These are phyloP conservation scores for Hypoxylon sp. DNA, from an alignment of 2,329 filamentous ascomycete species.

Conservation along the genomic window DNA sequence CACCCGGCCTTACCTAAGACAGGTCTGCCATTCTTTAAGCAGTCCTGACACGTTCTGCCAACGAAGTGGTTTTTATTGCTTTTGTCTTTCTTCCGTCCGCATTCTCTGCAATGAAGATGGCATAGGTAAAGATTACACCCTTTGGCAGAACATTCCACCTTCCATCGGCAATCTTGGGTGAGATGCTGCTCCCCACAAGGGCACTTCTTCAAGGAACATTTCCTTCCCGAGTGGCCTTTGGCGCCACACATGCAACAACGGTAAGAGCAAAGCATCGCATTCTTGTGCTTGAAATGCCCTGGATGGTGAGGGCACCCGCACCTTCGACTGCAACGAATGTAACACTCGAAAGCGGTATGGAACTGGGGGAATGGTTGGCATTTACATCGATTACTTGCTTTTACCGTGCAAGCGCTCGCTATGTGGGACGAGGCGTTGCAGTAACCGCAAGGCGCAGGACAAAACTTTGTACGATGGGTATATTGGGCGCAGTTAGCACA, in stretches of 20 bases:
- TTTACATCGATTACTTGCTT: constrained; percentile 55
- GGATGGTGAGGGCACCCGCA: constrained; percentile 49
- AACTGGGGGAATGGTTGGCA: constrained; percentile 55
- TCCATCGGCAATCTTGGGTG: constrained; percentile 57
- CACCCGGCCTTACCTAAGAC: constrained; percentile 2
- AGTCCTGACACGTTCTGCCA: constrained; percentile 49
- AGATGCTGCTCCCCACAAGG: constrained; percentile 55
- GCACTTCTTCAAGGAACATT: constrained; percentile 53
- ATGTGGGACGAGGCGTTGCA: constrained; percentile 52
- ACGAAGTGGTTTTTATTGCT: constrained; percentile 48
- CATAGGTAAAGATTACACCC: constrained; percentile 54
- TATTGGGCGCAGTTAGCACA: constrained; percentile 52
- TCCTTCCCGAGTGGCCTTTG: constrained; percentile 53
- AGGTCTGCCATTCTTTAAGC: constrained; percentile 45
- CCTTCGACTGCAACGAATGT: constrained; percentile 51
- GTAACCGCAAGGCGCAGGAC: constrained; percentile 52
- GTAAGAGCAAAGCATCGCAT: constrained; percentile 54
- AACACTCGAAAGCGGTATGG: constrained; percentile 52
- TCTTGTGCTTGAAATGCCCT: constrained; percentile 50
- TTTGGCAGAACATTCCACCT: constrained; percentile 52
- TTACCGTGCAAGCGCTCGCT: constrained; percentile 49
- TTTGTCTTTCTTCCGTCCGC: constrained; percentile 47
- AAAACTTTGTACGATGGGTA: constrained; percentile 47
- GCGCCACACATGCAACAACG: constrained; percentile 60
- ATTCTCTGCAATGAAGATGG: constrained; percentile 54